Percentiles rank a stretch among this genome's conserved stretches.
Conservation (phyloP, 2,329 filamentous ascomycete genomes). For the Dactylellina parvicollis region DNA sequence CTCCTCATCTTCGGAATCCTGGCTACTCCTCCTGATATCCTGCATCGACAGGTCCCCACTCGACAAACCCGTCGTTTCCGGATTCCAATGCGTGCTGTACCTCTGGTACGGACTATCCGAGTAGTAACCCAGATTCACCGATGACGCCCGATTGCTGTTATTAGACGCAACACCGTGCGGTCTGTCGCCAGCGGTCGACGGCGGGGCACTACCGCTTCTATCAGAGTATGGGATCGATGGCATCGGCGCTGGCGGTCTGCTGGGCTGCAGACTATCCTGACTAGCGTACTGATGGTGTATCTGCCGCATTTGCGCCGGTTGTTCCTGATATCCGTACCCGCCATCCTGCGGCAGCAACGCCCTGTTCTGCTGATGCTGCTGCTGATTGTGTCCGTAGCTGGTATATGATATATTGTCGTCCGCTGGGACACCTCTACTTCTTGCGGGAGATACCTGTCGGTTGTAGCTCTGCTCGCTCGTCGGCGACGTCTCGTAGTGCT, state of each 20-base stretch:
- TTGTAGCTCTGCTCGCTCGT: conserved; percentile 4
- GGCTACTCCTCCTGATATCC: conserved; percentile 51
- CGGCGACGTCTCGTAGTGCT: background rate
- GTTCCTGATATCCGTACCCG: conserved; percentile 25
- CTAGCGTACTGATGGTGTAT: conserved; percentile 36
- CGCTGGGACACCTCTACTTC: conserved; percentile 36
- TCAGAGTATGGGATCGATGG: conserved; percentile 11
- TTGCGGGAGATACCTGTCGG: conserved; percentile 28
- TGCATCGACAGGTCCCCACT: conserved; percentile 47
- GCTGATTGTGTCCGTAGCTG: conserved; percentile 19
- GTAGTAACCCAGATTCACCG: conserved; percentile 54
- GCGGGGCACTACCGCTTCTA: conserved; percentile 16
- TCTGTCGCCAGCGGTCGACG: conserved; percentile 23
- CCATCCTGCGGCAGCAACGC: conserved; percentile 14
- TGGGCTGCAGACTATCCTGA: conserved; percentile 39
- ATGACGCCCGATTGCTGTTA: conserved; percentile 45
- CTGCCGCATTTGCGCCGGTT: conserved; percentile 33
- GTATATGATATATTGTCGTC: conserved; percentile 26
- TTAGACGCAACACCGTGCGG: conserved; percentile 30
- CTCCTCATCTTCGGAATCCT: conserved; percentile 52
- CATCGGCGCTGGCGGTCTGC: conserved; percentile 12
- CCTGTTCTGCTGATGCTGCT: conserved; percentile 21
- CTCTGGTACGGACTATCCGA: conserved; percentile 58
- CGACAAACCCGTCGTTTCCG: conserved; percentile 47
- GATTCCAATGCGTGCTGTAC: conserved; percentile 58